Conservation (phyloP, 2,329 filamentous ascomycete species). For the Pseudocercospora cruenta region DNA sequence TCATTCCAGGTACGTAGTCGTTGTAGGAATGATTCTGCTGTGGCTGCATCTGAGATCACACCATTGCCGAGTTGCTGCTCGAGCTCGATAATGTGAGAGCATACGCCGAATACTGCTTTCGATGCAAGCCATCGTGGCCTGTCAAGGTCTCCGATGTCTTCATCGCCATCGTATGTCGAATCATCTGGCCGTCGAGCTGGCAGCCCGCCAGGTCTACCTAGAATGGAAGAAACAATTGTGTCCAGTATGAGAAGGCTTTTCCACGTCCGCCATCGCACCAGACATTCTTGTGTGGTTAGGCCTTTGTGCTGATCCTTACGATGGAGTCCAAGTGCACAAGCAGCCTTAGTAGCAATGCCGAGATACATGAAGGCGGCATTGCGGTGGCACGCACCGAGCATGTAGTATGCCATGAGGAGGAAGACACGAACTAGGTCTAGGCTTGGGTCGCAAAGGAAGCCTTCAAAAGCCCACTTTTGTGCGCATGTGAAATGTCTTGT, state of each 20-base stretch:
- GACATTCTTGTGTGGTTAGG: constrained; percentile 22
- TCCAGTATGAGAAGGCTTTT: constrained; percentile 55
- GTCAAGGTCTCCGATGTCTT: constrained; percentile 15
- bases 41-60: constrained; percentile 17
- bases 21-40: constrained; percentile 26
- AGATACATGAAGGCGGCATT: constrained; percentile 68
- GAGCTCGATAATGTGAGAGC: constrained; percentile 28
- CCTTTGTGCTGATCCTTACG: constrained; percentile 31
- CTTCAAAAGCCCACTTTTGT: constrained; percentile 53
- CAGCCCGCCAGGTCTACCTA: constrained; percentile 49
- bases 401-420: constrained; percentile 62
- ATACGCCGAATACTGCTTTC: constrained; percentile 23
- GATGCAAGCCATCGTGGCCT: constrained; percentile 24
- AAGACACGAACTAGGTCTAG: constrained; percentile 58
- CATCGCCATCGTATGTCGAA: constrained; percentile 22
- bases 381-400: constrained; percentile 61
- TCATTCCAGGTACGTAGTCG: constrained; percentile 29
- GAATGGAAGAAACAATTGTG: constrained; percentile 53
- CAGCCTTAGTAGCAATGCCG: constrained; percentile 61
- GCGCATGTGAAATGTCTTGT: constrained; percentile 53
- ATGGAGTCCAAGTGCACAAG: constrained; percentile 62
- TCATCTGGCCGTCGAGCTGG: constrained; percentile 25
- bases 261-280: constrained; percentile 47
- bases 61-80: constrained; percentile 29
- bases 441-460: constrained; percentile 59